Conservation (phyloP, 345 rosid genomes). For the Eucalyptus melliodora region DNA sequence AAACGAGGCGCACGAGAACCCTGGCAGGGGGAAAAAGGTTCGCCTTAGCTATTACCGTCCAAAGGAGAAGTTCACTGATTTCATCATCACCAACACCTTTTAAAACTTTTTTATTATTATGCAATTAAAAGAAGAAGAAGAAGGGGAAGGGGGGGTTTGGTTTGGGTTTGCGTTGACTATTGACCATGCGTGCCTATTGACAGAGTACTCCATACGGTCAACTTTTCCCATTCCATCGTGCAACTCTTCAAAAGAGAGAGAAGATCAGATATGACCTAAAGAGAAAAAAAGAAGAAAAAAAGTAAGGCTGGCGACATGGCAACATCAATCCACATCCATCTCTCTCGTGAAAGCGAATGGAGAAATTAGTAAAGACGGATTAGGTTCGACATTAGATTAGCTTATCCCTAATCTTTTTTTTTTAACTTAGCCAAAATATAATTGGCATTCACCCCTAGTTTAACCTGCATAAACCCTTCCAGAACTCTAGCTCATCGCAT, state of each 20-base stretch:
- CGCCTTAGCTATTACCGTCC: background rate
- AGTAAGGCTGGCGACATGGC: background rate
- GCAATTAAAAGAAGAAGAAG: background rate
- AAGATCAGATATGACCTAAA: background rate
- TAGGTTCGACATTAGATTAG: background rate
- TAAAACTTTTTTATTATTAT: background rate
- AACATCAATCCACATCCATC: background rate
- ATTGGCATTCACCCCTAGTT: background rate
- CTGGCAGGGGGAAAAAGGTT: background rate
- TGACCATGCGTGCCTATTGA: background rate
- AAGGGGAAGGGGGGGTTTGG: background rate
- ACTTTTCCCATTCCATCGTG: no score
- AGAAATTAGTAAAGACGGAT: background rate
- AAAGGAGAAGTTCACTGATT: background rate
- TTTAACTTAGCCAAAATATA: background rate
- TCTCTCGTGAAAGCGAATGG: background rate
- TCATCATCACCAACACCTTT: background rate
- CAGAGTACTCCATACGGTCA: background rate
- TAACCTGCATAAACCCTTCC: background rate
- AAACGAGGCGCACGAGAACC: background rate
- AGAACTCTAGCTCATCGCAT: accelerated
- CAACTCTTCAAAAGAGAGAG: background rate
- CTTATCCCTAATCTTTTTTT: background rate
- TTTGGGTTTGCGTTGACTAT: background rate
- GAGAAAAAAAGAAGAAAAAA: background rate